A percentile compares a stretch with the other conserved stretches of the same genome.
These are phyloP conservation scores for Naematelia aurantialba DNA, from an alignment of 768 basidiomycete genomes.

Conservation along the genomic window DNA sequence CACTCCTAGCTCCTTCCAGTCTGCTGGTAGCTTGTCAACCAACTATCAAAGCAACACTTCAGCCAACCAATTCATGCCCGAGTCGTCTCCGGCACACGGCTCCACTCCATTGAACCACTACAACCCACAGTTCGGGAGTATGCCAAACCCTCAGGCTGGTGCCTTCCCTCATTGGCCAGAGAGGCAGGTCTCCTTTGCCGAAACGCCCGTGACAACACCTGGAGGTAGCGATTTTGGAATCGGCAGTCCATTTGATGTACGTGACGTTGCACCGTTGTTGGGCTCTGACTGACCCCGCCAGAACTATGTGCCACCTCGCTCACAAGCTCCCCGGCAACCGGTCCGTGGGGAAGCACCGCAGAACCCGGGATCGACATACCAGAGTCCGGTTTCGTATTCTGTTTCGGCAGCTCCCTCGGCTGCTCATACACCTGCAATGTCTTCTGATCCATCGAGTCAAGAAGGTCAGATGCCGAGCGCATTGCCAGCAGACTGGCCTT, in stretches of 20 bases:
- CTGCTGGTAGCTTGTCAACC: constrained; percentile 5
- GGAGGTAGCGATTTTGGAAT: constrained; percentile 37
- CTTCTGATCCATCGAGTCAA: constrained; percentile 1
- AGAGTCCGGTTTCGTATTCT: constrained; percentile 5
- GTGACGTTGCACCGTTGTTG: constrained; percentile 5
- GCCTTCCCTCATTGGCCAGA: constrained; percentile 13
- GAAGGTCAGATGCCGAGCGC: constrained; percentile 3
- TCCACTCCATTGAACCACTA: background rate
- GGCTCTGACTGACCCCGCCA: background rate
- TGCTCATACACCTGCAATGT: background rate
- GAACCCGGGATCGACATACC: constrained; percentile 14
- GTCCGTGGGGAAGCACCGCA: constrained; percentile 31
- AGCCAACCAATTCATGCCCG: background rate
- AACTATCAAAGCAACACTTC: constrained; percentile 2
- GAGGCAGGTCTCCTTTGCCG: constrained; percentile 19
- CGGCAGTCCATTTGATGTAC: constrained; percentile 30
- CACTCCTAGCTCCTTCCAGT: constrained; percentile 1
- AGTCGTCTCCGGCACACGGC: background rate
- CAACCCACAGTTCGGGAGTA: background rate
- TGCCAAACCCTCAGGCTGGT: constrained; percentile 1
- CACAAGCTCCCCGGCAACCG: constrained; percentile 11
- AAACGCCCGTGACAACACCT: constrained; percentile 39
- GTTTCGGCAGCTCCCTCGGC: constrained; percentile 8
- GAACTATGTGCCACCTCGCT: constrained; percentile 4
- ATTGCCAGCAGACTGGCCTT: constrained; percentile 14